phyloP scores from a whole-genome alignment of 257 asterid genomes.

The Solanum okadae region DNA sequence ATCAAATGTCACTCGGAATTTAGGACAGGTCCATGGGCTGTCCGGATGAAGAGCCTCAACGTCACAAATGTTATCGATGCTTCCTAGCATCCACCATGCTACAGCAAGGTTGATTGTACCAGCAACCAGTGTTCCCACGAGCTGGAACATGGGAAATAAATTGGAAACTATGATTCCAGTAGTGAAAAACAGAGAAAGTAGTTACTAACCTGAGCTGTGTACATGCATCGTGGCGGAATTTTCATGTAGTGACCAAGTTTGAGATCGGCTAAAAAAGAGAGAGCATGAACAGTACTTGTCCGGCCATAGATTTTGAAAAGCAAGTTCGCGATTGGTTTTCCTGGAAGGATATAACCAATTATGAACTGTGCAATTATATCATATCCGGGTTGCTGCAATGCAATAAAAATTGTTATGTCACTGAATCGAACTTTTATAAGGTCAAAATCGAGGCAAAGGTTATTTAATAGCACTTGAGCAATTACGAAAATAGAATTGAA shows the following conservation, averaged over 20 bases:
- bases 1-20: conserved; percentile 70
- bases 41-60: conserved; percentile 66
- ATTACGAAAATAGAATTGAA: background rate
- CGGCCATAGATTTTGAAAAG: conserved; percentile 95
- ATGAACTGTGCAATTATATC: conserved; percentile 92
- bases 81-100: conserved; percentile 90
- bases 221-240: conserved; percentile 92
- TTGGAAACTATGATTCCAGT: background rate
- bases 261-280: conserved; percentile 83
- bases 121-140: conserved; percentile 66
- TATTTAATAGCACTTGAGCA: background rate
- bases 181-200: background rate
- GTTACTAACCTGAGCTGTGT: conserved; percentile 60
- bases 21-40: conserved; percentile 95
- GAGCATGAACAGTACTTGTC: conserved; percentile 78
- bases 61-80: conserved; percentile 72
- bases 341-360: conserved; percentile 78
- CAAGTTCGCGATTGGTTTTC: conserved; percentile 86
- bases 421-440: background rate
- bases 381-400: conserved; percentile 88
- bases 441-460: background rate
- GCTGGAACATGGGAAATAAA: conserved; percentile 17
- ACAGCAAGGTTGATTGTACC: conserved; percentile 76
- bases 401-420: background rate
- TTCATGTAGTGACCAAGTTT: conserved; percentile 97